Evolutionary conservation across 169 alveolate genomes (phyloP), one percentile per base, ranked within the genome.

Genomic region (Plasmodium yoelii): DNA sequence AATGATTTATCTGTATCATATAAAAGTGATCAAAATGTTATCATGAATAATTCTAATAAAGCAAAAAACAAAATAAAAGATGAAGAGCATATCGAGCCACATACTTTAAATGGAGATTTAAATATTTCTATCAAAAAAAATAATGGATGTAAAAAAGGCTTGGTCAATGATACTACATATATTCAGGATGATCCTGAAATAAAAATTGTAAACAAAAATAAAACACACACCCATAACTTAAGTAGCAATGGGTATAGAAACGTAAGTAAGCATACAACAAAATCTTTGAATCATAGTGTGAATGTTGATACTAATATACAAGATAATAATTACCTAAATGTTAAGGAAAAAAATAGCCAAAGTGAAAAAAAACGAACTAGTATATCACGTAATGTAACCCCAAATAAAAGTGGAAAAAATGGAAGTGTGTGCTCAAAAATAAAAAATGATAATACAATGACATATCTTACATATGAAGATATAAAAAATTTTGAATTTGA

Each of bases 401-500:
- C 19, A 13, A 51, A 12, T 51, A 51, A 6, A 6, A 77, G 42
- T 64, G 13, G 56, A n/a, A 77, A 77, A 64, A 57, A 46, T 46
- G 8, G 63, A 51, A 77, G 53, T 51, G 69, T 77, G 42, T 49
- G 59, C 4, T 77, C 88, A 6, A 77, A 77, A 56, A 77, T 77
- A 63, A 77, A 77, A 63, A 77, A 77, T 51, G 88, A 77, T 15
- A 64, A 63, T 63, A n/a, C 77, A 1, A 59, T 77, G 22, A 77
- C 88, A 8, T 77, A 77, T 9, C 71, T 77, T 4, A 49, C 88
- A 10, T 77, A 57, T 77, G 88, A 77, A 19, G 88, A 77, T 28
- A 63, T 77, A 49, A 51, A 74, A 34, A 44, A 77, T 51, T 77
- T 77, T 77, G 60, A 64, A 49, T 77, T 42, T 57, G 88, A 77